Conservation (phyloP, 305 asterid genomes). For the Rubia peregrina region DNA sequence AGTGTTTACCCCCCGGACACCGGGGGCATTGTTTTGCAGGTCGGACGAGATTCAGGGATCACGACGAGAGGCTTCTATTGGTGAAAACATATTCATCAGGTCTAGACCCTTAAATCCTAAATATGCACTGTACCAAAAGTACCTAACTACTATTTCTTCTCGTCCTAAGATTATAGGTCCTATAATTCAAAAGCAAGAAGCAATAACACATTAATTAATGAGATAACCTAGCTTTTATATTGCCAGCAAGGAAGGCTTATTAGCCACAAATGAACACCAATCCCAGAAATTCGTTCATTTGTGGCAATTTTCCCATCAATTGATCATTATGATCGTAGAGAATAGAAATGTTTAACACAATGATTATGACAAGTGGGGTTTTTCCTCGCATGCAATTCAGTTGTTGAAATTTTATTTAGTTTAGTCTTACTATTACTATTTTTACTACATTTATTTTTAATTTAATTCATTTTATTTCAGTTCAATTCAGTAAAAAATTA, state of each 20-base stretch:
- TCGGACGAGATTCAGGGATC: too few species aligned
- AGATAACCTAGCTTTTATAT: constrained; percentile 10
- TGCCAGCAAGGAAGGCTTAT: constrained; percentile 2
- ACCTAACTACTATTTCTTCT: constrained; percentile 6
- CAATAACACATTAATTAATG: constrained; percentile 11
- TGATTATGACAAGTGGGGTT: not conserved
- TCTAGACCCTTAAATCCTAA: not conserved
- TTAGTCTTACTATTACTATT: too few species aligned
- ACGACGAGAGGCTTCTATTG: too few species aligned
- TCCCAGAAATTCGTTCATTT: constrained; percentile 23
- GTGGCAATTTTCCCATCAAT: constrained; percentile 20
- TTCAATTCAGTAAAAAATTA: too few species aligned
- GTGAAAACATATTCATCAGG: too few species aligned
- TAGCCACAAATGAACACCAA: constrained; percentile 20
- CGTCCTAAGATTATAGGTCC: not conserved
- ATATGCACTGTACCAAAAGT: not conserved
- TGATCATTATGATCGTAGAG: not conserved
- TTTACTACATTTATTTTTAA: too few species aligned
- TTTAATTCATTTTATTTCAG: too few species aligned
- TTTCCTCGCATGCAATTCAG: not conserved
- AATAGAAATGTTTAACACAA: not conserved
- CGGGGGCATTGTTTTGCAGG: too few species aligned
- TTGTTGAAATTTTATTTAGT: too few species aligned
- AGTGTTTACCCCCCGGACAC: too few species aligned
- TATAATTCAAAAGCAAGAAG: constrained; percentile 2